Evolutionary conservation across 2,329 filamentous ascomycete genomes (phyloP).

Genomic region (Claviceps paspali): DNA sequence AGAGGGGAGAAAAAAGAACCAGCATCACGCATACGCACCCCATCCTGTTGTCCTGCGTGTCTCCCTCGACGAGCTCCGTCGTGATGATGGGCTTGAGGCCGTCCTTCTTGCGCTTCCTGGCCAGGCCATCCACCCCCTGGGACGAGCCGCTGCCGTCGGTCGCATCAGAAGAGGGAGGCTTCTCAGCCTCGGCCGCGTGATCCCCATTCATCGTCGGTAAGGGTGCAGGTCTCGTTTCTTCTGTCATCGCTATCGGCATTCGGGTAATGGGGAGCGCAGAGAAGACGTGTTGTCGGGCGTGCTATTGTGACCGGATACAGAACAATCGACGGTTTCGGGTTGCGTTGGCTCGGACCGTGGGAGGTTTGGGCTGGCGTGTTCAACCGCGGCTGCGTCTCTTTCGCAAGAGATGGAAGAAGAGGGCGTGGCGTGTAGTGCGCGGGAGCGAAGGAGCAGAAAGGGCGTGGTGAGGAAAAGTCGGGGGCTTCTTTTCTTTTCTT

Average conservation of each 20-base stretch:
- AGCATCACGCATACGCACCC: slow-evolving; percentile 20
- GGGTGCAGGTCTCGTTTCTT: background rate
- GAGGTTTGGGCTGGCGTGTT: background rate
- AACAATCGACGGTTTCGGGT: background rate
- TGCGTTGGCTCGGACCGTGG: background rate
- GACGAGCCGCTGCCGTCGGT: slow-evolving; percentile 8
- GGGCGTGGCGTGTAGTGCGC: too few relatives aligned
- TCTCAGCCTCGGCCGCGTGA: slow-evolving; percentile 17
- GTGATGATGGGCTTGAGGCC: slow-evolving; percentile 63
- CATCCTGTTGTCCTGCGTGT: slow-evolving; percentile 15
- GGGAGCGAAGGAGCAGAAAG: too few relatives aligned
- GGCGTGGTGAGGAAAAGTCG: background rate
- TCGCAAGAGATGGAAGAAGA: too few relatives aligned
- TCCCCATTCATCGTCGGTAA: slow-evolving; percentile 13
- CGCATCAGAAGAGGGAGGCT: slow-evolving; percentile 11
- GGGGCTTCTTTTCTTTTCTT: too few relatives aligned
- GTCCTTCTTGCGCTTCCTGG: slow-evolving; percentile 63
- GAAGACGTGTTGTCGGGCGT: background rate
- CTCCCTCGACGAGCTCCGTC: slow-evolving; percentile 29
- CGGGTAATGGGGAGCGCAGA: background rate
- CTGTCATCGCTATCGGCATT: background rate
- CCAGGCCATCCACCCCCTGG: slow-evolving; percentile 17
- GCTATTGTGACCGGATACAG: background rate
- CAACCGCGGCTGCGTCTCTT: too few relatives aligned
- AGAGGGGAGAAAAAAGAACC: background rate